Evolutionary conservation across 345 rosid species (phyloP).

Genomic region (Acer saccharum): DNA sequence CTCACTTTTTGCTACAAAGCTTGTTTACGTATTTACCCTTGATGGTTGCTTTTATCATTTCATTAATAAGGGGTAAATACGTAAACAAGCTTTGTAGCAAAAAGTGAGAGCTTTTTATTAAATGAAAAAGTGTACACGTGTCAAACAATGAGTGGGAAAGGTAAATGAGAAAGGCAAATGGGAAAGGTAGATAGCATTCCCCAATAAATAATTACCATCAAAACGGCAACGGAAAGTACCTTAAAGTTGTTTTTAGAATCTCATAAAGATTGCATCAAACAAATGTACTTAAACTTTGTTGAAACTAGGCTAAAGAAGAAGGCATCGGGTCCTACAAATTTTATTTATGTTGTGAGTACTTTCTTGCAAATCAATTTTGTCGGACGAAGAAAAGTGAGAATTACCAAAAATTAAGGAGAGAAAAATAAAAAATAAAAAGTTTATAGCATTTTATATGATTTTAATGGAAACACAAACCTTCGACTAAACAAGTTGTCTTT

Average conservation of each 20-base stretch:
- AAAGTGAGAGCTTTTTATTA: too few species aligned
- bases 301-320: slow-evolving; percentile 30
- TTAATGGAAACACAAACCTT: not conserved
- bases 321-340: slow-evolving; percentile 9
- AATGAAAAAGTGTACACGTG: too few species aligned
- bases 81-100: too few species aligned
- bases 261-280: slow-evolving; percentile 16
- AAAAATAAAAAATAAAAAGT: not conserved
- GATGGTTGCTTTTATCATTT: too few species aligned
- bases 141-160: too few species aligned
- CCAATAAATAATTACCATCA: slow-evolving; percentile 17
- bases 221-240: slow-evolving; percentile 22
- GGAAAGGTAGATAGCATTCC: too few species aligned
- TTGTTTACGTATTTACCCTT: too few species aligned
- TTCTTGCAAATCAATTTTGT: slow-evolving; percentile 8
- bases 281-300: slow-evolving; percentile 29
- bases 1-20: too few species aligned
- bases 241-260: slow-evolving; percentile 36
- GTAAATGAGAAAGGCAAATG: too few species aligned
- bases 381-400: not conserved
- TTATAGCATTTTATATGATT: not conserved
- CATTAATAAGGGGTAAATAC: too few species aligned
- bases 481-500: not conserved
- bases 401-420: slow-evolving; percentile 25
- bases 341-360: not conserved